These are phyloP conservation scores for Xylaria sp. DNA, from an alignment of 2,329 filamentous ascomycete species.

Conservation along the genomic window DNA sequence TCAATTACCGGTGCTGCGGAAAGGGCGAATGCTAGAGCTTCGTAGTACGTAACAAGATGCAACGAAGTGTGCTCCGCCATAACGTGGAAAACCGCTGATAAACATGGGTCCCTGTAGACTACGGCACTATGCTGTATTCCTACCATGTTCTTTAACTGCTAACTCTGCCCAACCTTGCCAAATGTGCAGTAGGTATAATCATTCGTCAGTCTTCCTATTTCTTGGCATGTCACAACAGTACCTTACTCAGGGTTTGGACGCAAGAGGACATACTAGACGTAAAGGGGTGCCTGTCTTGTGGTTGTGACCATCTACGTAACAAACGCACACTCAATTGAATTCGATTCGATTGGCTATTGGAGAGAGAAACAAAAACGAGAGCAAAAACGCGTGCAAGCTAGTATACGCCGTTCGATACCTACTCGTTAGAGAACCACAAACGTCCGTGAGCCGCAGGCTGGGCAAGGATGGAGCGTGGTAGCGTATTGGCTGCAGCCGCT, in stretches of 20 bases:
- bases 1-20: slow-evolving; percentile 34
- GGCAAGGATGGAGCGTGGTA: slow-evolving; percentile 27
- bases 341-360: neutral
- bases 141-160: slow-evolving; percentile 8
- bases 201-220: neutral
- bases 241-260: neutral
- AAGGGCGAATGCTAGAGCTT: slow-evolving; percentile 43
- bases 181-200: slow-evolving; percentile 15
- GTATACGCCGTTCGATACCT: neutral
- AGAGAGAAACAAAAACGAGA: neutral
- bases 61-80: slow-evolving; percentile 28
- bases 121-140: neutral
- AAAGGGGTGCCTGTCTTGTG: neutral
- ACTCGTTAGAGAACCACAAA: slow-evolving; percentile 22
- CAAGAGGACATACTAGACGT: neutral
- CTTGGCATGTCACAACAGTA: slow-evolving; percentile 1
- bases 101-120: slow-evolving; percentile 16
- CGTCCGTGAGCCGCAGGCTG: slow-evolving; percentile 28
- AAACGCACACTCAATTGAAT: neutral
- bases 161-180: slow-evolving; percentile 4
- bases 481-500: slow-evolving; percentile 21
- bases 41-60: slow-evolving; percentile 46
- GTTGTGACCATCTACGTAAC: neutral
- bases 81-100: slow-evolving; percentile 17
- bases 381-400: neutral